Evolutionary conservation across 139 green algal genomes (phyloP).

Genomic region (Coelastrella sp.): DNA sequence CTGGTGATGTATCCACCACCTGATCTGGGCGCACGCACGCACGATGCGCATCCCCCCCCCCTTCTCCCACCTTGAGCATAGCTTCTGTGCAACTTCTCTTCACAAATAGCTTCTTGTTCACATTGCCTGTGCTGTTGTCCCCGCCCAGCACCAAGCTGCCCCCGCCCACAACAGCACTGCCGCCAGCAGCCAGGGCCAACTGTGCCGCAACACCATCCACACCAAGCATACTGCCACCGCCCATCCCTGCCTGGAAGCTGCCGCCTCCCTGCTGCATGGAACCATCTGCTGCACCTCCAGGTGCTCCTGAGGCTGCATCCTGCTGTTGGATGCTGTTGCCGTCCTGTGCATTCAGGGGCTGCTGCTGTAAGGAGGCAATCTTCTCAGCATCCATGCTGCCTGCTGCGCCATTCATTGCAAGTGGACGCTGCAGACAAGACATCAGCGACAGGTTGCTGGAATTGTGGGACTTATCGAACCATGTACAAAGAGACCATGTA

Average conservation of each 20-base stretch:
- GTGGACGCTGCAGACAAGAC: slow-evolving; percentile 8
- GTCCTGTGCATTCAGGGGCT: slow-evolving; percentile 5
- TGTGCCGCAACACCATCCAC: not conserved
- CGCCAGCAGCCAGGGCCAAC: slow-evolving; percentile 4
- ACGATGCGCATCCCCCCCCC: too few species aligned
- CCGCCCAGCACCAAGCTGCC: slow-evolving; percentile 7
- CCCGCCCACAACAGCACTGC: slow-evolving; percentile 1
- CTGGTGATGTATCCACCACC: not conserved
- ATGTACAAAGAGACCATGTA: too few species aligned
- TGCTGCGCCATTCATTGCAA: slow-evolving; percentile 28
- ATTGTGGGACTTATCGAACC: not conserved
- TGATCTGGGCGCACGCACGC: too few species aligned
- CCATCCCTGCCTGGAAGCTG: not conserved
- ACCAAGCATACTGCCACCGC: not conserved
- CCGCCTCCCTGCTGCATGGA: not conserved
- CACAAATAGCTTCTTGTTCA: slow-evolving; percentile 63
- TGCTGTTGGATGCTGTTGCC: not conserved
- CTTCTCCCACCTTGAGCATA: slow-evolving; percentile 66
- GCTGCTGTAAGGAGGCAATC: slow-evolving; percentile 15
- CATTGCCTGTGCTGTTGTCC: slow-evolving; percentile 21
- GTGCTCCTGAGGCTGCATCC: not conserved
- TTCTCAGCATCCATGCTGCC: slow-evolving; percentile 26
- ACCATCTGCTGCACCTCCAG: not conserved
- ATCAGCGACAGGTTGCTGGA: not conserved
- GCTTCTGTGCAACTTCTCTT: slow-evolving; percentile 73